Conservation (phyloP, 768 basidiomycete species). For the Coprinellus micaceus region DNA sequence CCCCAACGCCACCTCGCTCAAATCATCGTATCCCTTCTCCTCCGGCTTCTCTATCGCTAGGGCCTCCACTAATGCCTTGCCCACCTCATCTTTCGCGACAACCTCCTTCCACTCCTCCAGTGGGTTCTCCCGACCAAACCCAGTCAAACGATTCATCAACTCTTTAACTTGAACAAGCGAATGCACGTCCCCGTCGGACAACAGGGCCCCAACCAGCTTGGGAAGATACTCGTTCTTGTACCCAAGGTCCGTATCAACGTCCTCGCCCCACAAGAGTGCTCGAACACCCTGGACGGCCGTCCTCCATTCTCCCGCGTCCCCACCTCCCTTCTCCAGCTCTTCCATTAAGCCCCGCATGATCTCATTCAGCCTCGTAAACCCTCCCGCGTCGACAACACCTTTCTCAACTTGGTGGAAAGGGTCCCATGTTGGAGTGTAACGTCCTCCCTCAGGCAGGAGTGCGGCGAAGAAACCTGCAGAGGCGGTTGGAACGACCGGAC, state of each 20-base stretch:
- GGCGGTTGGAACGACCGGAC: constrained; percentile 10
- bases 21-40: background rate
- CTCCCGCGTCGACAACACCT: constrained; percentile 20
- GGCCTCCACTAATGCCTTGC: too few species aligned
- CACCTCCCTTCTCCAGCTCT: constrained; percentile 7
- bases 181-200: constrained; percentile 11
- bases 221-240: constrained; percentile 11
- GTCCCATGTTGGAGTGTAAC: background rate
- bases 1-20: background rate
- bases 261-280: constrained; percentile 13
- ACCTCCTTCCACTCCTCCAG: background rate
- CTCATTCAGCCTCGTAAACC: constrained; percentile 8
- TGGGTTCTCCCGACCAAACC: background rate
- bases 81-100: background rate
- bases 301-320: constrained; percentile 5
- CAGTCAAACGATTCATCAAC: constrained; percentile 13
- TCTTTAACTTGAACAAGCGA: constrained; percentile 12
- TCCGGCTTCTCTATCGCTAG: too few species aligned
- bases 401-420: constrained; percentile 12
- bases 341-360: too few species aligned
- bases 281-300: constrained; percentile 15
- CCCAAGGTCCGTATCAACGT: constrained; percentile 11
- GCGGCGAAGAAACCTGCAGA: constrained; percentile 15
- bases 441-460: background rate
- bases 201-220: constrained; percentile 4